Conservation (phyloP, 768 basidiomycete species). For the Heimioporus sp. region DNA sequence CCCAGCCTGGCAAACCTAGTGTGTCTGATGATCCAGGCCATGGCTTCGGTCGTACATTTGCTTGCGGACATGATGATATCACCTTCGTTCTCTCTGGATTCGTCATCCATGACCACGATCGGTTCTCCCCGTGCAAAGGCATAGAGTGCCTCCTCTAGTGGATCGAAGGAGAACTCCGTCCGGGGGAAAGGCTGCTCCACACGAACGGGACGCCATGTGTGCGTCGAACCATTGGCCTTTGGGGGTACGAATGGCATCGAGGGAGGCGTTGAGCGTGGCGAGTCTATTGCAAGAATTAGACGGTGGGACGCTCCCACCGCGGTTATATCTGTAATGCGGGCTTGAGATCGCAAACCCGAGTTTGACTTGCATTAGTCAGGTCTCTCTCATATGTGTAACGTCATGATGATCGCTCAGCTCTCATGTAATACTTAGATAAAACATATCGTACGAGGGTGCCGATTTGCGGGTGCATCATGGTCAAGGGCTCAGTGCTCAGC, state of each 20-base stretch:
- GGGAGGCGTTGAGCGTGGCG: too few relatives aligned
- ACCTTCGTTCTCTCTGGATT: slow-evolving; percentile 94
- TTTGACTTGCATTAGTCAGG: too few relatives aligned
- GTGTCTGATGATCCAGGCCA: slow-evolving; percentile 99
- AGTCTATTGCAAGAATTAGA: too few relatives aligned
- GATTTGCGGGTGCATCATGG: too few relatives aligned
- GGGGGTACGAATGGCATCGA: background rate
- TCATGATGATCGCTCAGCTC: too few relatives aligned
- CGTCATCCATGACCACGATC: slow-evolving; percentile 97
- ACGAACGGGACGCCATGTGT: slow-evolving; percentile 23
- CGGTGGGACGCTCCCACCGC: too few relatives aligned
- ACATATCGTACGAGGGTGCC: too few relatives aligned
- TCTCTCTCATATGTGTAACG: too few relatives aligned
- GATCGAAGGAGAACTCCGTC: slow-evolving; percentile 64
- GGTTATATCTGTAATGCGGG: too few relatives aligned
- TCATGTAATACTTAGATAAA: too few relatives aligned
- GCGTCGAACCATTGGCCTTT: slow-evolving; percentile 12
- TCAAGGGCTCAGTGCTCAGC: too few relatives aligned
- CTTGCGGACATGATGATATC: slow-evolving; percentile 89
- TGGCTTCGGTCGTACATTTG: slow-evolving; percentile 88
- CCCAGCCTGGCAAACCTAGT: slow-evolving; percentile 65
- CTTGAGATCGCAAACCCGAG: too few relatives aligned
- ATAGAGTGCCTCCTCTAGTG: slow-evolving; percentile 73
- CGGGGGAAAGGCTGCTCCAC: slow-evolving; percentile 21
- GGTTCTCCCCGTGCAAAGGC: slow-evolving; percentile 84